A percentile compares a stretch with the other conserved stretches of the same genome.
These are phyloP conservation scores for Cryptococcus floricola DNA, from an alignment of 1,284 basidiomycete genomes.

Conservation along the genomic window DNA sequence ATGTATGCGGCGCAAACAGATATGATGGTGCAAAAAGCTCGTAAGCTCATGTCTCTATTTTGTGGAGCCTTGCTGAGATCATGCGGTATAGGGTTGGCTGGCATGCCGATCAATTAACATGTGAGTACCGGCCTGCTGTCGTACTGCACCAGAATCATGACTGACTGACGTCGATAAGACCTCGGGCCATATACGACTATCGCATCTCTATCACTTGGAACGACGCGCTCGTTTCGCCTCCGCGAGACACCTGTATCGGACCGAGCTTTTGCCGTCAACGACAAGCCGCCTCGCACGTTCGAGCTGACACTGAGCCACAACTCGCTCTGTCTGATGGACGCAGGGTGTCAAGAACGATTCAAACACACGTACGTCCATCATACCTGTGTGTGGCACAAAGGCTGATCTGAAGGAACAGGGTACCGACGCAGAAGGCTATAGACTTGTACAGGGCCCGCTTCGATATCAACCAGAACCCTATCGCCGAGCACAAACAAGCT, in stretches of 20 bases:
- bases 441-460: constrained; percentile 69
- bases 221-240: constrained; percentile 68
- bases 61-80: neutral
- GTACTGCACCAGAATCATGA: neutral
- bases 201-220: constrained; percentile 85
- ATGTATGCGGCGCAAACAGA: constrained; percentile 85
- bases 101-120: constrained; percentile 64
- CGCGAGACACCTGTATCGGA: constrained; percentile 49
- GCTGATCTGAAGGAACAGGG: constrained; percentile 34
- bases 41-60: constrained; percentile 17
- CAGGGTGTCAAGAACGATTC: constrained; percentile 81
- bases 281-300: constrained; percentile 64
- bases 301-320: constrained; percentile 81
- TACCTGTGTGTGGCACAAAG: neutral
- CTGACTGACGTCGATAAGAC: constrained; percentile 49
- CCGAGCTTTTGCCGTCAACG: constrained; percentile 55
- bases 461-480: constrained; percentile 24
- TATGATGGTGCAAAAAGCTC: constrained; percentile 74
- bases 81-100: constrained; percentile 62
- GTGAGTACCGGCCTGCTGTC: constrained; percentile 14
- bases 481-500: constrained; percentile 35
- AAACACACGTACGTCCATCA: constrained; percentile 55
- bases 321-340: constrained; percentile 88
- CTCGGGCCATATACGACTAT: constrained; percentile 90
- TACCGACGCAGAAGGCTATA: constrained; percentile 70